Percentiles rank a stretch among this genome's conserved stretches.
Evolutionary conservation across 2,329 filamentous ascomycete genomes (phyloP).

Genomic region (Fusarium sp.): DNA sequence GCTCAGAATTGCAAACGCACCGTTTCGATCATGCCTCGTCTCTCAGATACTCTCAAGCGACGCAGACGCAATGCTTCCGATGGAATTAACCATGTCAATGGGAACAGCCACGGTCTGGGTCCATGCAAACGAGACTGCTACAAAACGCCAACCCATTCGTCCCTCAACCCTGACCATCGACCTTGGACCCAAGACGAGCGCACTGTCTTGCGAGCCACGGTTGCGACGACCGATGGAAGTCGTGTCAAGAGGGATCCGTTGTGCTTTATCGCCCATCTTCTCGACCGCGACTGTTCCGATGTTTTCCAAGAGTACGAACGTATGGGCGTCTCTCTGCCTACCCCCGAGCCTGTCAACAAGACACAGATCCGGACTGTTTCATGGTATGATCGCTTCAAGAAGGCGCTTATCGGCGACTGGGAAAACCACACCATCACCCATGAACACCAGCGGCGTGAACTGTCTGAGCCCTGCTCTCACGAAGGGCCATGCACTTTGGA

Average conservation of each 20-base stretch:
- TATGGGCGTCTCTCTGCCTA: slow-evolving; percentile 42
- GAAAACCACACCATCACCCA: slow-evolving; percentile 66
- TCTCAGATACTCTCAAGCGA: slow-evolving; percentile 49
- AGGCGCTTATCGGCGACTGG: slow-evolving; percentile 66
- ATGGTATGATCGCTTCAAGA: slow-evolving; percentile 69
- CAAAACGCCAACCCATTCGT: slow-evolving; percentile 38
- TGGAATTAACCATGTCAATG: slow-evolving; percentile 24
- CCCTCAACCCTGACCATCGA: slow-evolving; percentile 16
- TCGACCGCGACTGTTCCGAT: slow-evolving; percentile 65
- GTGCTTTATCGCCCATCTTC: slow-evolving; percentile 62
- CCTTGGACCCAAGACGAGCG: slow-evolving; percentile 64
- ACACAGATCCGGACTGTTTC: slow-evolving; percentile 58
- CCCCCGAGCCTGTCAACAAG: slow-evolving; percentile 43
- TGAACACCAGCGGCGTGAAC: slow-evolving; percentile 66
- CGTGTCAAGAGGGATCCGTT: slow-evolving; percentile 56
- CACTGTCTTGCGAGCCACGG: slow-evolving; percentile 60
- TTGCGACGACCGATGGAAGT: slow-evolving; percentile 56
- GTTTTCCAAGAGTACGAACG: slow-evolving; percentile 53
- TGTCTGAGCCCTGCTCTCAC: slow-evolving; percentile 76
- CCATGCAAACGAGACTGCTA: slow-evolving; percentile 60
- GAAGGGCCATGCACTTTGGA: slow-evolving; percentile 72
- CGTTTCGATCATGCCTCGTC: slow-evolving; percentile 59
- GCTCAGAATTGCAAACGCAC: slow-evolving; percentile 64
- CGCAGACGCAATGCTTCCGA: slow-evolving; percentile 33
- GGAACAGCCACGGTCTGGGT: slow-evolving; percentile 13